Evolutionary conservation across 345 rosid species (phyloP).

Genomic region (Corchorus capsularis): DNA sequence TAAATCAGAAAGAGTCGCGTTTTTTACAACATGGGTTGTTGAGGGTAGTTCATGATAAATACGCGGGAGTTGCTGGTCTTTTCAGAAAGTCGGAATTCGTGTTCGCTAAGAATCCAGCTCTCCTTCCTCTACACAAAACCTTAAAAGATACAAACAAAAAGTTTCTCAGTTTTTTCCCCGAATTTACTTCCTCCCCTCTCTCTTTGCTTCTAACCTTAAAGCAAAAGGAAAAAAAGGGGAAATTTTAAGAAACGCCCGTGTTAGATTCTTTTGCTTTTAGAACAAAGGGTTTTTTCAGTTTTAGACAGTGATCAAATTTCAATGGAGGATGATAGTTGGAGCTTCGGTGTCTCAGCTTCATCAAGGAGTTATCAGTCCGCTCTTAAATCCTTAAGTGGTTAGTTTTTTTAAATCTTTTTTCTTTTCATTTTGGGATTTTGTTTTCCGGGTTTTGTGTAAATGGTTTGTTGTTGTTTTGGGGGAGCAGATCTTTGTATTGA

Average conservation of each 20-base stretch:
- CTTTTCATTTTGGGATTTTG: not conserved
- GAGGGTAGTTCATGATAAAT: conserved; percentile 22
- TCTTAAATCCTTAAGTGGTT: conserved; percentile 47
- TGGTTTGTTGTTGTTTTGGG: conserved; percentile 13
- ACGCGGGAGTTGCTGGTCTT: conserved; percentile 35
- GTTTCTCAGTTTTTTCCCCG: conserved; percentile 14
- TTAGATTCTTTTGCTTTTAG: conserved; percentile 13
- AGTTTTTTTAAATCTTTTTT: not conserved
- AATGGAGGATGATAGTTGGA: conserved; percentile 53
- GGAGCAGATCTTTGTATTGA: conserved; percentile 38
- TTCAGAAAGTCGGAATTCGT: conserved; percentile 22
- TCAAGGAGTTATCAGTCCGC: conserved; percentile 43
- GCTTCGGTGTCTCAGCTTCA: conserved; percentile 44
- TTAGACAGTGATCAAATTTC: conserved; percentile 18
- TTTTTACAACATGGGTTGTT: not conserved
- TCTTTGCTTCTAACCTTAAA: not conserved
- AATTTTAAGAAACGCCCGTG: not conserved
- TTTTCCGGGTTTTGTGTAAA: not conserved
- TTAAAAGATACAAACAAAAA: not conserved
- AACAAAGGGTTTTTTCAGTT: not conserved
- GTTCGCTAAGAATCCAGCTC: conserved; percentile 18
- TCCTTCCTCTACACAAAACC: not conserved
- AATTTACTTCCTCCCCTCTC: conserved; percentile 5
- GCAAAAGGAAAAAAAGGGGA: not conserved
- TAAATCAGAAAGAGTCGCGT: not conserved